These are phyloP conservation scores for Willaertia magna DNA, from an alignment of 208 protist species.

Conservation along the genomic window DNA sequence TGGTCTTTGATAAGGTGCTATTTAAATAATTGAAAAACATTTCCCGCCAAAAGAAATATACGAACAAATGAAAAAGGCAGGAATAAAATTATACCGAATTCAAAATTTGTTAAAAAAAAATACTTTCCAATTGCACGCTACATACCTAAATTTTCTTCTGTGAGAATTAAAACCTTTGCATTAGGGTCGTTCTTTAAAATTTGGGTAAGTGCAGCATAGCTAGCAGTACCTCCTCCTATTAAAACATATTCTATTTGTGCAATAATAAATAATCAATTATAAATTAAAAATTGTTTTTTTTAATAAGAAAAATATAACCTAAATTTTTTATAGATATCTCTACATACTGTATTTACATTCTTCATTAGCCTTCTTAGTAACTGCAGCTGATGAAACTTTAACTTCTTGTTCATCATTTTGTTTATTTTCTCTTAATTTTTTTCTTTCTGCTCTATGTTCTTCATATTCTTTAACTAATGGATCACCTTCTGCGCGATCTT, in stretches of 20 bases:
- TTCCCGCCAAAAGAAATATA: too few relatives aligned
- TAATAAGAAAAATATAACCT: too few relatives aligned
- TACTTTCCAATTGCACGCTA: too few relatives aligned
- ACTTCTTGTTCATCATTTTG: neutral
- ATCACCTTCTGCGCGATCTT: neutral
- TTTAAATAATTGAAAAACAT: too few relatives aligned
- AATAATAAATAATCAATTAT: too few relatives aligned
- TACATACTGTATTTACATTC: neutral
- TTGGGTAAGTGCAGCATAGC: neutral
- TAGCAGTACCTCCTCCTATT: conserved; percentile 1
- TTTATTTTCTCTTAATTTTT: neutral
- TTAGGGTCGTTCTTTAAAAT: neutral
- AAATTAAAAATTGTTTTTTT: too few relatives aligned
- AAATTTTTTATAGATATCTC: too few relatives aligned
- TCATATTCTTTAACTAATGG: neutral
- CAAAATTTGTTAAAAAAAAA: too few relatives aligned
- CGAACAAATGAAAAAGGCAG: too few relatives aligned
- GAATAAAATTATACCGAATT: too few relatives aligned
- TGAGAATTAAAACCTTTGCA: neutral
- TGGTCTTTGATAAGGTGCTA: neutral
- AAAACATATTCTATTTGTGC: conserved; percentile 7
- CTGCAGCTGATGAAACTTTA: neutral
- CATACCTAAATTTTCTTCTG: neutral
- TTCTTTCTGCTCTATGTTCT: neutral
- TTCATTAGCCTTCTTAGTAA: neutral